A percentile compares a stretch with the other conserved stretches of the same genome.
phyloP scores from a whole-genome alignment of 208 protist species.

The Acanthamoeba pearcei region DNA sequence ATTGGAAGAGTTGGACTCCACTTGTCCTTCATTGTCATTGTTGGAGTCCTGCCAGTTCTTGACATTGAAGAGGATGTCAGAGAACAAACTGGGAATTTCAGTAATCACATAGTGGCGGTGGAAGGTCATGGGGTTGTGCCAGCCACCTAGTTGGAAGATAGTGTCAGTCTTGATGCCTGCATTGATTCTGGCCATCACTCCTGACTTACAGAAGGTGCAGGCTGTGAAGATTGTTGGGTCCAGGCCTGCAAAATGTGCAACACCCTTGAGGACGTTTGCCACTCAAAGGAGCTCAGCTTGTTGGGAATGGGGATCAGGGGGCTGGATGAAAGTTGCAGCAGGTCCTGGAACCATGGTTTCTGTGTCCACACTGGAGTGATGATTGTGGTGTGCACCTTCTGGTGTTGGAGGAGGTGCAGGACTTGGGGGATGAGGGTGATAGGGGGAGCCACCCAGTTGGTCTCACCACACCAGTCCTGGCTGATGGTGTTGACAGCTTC shows the following conservation, averaged over 20 bases:
- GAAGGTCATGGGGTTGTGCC: not conserved
- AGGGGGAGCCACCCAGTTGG: not conserved
- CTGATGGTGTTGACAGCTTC: not conserved
- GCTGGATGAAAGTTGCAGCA: not conserved
- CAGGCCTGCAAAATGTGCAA: not conserved
- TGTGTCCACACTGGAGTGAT: not conserved
- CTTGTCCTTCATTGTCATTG: too few species aligned
- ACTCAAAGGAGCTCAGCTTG: not conserved
- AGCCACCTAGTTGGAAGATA: not conserved
- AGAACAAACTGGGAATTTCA: not conserved
- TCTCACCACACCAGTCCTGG: not conserved
- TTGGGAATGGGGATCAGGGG: not conserved
- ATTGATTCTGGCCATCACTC: not conserved
- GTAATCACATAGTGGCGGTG: not conserved
- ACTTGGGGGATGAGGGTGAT: not conserved
- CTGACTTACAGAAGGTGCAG: not conserved
- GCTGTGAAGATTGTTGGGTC: not conserved
- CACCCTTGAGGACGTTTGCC: not conserved
- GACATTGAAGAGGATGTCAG: conserved; percentile 20
- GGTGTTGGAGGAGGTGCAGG: not conserved
- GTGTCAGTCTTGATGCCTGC: not conserved
- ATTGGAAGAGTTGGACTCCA: too few species aligned
- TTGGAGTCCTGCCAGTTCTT: too few species aligned
- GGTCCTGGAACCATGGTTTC: not conserved
- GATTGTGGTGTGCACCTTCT: not conserved